Evolutionary conservation across 78 protist species (phyloP).

Genomic region (Dictyostelium brefeldianum): DNA sequence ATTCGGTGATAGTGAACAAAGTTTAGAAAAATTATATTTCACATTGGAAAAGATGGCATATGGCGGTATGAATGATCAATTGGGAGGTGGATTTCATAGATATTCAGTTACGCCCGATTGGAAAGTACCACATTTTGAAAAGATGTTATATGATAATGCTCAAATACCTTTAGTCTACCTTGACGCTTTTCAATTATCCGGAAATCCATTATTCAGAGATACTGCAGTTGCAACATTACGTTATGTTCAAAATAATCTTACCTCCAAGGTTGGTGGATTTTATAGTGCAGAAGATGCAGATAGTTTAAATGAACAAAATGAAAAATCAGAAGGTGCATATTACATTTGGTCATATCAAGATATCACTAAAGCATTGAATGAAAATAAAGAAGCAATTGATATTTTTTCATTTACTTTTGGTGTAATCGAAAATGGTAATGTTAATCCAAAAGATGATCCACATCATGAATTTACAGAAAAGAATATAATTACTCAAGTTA

Average conservation of each 20-base stretch:
- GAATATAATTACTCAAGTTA: slow-evolving; percentile 60
- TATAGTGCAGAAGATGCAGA: slow-evolving; percentile 91
- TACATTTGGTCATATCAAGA: slow-evolving; percentile 84
- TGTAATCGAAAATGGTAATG: slow-evolving; percentile 83
- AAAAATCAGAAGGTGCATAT: slow-evolving; percentile 86
- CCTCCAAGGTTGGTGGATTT: slow-evolving; percentile 69
- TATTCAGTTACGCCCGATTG: slow-evolving; percentile 85
- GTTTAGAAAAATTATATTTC: slow-evolving; percentile 2
- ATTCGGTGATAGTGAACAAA: not conserved
- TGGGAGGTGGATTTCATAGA: slow-evolving; percentile 92
- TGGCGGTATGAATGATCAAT: slow-evolving; percentile 92
- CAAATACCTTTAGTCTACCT: slow-evolving; percentile 80
- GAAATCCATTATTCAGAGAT: not conserved
- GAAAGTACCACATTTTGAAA: slow-evolving; percentile 92
- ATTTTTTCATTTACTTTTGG: slow-evolving; percentile 37
- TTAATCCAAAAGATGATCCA: slow-evolving; percentile 76
- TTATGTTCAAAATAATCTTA: slow-evolving; percentile 51
- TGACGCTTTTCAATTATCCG: slow-evolving; percentile 71
- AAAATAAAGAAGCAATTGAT: not conserved
- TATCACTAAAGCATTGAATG: not conserved
- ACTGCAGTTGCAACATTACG: slow-evolving; percentile 19
- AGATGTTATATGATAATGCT: slow-evolving; percentile 92
- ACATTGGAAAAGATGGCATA: slow-evolving; percentile 82
- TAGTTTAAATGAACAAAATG: slow-evolving; percentile 37
- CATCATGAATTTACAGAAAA: slow-evolving; percentile 85